Base-by-base conservation (phyloP, 2,329 filamentous ascomycete species). In the Apiospora pterosperma region DNA sequence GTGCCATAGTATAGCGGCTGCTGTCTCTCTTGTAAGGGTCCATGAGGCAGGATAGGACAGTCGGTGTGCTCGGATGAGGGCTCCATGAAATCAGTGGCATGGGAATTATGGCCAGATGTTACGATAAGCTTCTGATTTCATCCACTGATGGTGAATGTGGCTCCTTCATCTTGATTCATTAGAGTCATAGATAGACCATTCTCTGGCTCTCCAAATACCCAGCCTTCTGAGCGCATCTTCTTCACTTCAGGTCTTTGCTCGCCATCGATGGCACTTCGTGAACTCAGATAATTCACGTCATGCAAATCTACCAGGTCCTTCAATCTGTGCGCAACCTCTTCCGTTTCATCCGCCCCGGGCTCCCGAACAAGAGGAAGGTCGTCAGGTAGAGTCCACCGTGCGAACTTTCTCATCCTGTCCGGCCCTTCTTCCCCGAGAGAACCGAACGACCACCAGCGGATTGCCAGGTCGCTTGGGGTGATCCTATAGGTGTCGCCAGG, bases 301-400 rank as follows among this genome's bases (percentile, higher is more conserved):
- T 62, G 61, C n/a, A 58, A 23, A 25, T 62, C 61, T n/a, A 62
- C 61, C 41, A 62, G 21, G 21, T 62, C 61, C 19, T 21, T 36
- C 44, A 62, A 34, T 31, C 61, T 48, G n/a, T 28, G 61, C 12
- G 44, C 61, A n/a, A 62, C 36, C 7, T 58, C 61, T 21, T 58
- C 44, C 31, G 44, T 62, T 23, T 62, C 61, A 14, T 62, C 61
- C 5, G 19, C 14, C 1, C 61, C 61, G 8, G 61, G 61, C 36
- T 12, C 11, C 1, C 61, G 42, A 19, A 62, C 61, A 7, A 62
- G 44, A 0, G 61, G 41, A 7, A 62, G 31, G 31, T 58, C 61
- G 21, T 62, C 31, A 8, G 55, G 55, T 25, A 59, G 19, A 12
- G 55, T 59, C 55, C 55, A 59, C 31, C 55, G 55, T 25, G 55